Evolutionary conservation across 441 rosid genomes (phyloP).

Genomic region (Hura crepitans): DNA sequence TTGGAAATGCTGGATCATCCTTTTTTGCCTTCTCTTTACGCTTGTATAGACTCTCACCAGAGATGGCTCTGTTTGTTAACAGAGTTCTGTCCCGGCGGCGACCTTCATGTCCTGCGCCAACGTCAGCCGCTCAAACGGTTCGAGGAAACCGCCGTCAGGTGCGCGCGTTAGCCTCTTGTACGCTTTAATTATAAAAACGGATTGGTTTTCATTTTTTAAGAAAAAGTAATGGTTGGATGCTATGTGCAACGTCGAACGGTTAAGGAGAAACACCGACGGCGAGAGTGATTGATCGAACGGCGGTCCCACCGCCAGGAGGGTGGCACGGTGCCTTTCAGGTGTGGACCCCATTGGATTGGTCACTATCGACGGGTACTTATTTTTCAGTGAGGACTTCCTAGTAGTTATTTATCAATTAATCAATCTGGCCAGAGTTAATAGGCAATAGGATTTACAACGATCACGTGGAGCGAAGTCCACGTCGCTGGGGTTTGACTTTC

Average conservation of each 20-base stretch:
- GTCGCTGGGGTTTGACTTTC: neutral
- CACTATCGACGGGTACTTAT: too few relatives aligned
- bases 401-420: neutral
- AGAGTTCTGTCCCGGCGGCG: conserved; percentile 94
- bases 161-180: conserved; percentile 21
- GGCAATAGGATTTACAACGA: conserved; percentile 33
- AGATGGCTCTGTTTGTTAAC: conserved; percentile 82
- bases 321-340: conserved; percentile 31
- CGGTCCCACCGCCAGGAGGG: conserved; percentile 36
- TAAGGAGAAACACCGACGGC: conserved; percentile 12
- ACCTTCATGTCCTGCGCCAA: conserved; percentile 93
- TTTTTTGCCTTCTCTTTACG: conserved; percentile 74
- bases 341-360: conserved; percentile 24
- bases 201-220: conserved; percentile 11
- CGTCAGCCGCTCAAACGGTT: conserved; percentile 75
- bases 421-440: conserved; percentile 9
- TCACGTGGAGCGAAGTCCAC: conserved; percentile 28
- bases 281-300: conserved; percentile 37
- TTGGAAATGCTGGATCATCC: conserved; percentile 82
- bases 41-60: conserved; percentile 55
- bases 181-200: conserved; percentile 14
- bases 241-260: neutral
- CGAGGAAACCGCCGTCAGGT: conserved; percentile 88
- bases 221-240: neutral
- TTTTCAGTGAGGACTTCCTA: neutral